Evolutionary conservation across 345 rosid genomes (phyloP).

Genomic region (Murraya paniculata): DNA sequence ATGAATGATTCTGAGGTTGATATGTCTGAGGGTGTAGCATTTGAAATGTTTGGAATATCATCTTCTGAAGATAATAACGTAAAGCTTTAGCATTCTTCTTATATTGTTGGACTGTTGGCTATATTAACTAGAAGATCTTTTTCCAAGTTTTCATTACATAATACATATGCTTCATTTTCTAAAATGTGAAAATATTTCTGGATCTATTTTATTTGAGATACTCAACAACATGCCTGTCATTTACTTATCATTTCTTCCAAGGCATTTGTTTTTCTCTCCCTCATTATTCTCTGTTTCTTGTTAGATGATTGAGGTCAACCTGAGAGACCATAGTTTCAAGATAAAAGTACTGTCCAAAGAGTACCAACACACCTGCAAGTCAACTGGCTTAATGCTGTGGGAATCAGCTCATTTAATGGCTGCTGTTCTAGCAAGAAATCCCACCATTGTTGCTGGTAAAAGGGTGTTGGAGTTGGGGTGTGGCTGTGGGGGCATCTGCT

Average conservation of each 20-base stretch:
- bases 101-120: neutral
- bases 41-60: neutral
- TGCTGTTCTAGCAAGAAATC: constrained; percentile 68
- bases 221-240: neutral
- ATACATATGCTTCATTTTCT: neutral
- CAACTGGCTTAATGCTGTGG: constrained; percentile 95
- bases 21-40: constrained; percentile 27
- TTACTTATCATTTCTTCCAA: neutral
- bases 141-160: neutral
- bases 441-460: constrained; percentile 61
- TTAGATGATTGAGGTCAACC: constrained; percentile 51
- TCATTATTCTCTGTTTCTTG: constrained; percentile 3
- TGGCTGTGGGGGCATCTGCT: constrained; percentile 85
- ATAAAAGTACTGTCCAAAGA: constrained; percentile 67
- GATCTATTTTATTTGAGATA: neutral
- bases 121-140: neutral
- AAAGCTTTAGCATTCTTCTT: neutral
- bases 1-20: constrained; percentile 48
- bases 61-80: no score
- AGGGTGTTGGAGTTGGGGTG: constrained; percentile 76
- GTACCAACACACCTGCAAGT: constrained; percentile 85
- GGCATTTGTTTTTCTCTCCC: neutral
- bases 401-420: constrained; percentile 90
- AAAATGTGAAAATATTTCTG: neutral
- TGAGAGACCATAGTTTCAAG: constrained; percentile 40